Conservation (phyloP, 1,284 basidiomycete species). For the Phaffia rhodozyma region DNA sequence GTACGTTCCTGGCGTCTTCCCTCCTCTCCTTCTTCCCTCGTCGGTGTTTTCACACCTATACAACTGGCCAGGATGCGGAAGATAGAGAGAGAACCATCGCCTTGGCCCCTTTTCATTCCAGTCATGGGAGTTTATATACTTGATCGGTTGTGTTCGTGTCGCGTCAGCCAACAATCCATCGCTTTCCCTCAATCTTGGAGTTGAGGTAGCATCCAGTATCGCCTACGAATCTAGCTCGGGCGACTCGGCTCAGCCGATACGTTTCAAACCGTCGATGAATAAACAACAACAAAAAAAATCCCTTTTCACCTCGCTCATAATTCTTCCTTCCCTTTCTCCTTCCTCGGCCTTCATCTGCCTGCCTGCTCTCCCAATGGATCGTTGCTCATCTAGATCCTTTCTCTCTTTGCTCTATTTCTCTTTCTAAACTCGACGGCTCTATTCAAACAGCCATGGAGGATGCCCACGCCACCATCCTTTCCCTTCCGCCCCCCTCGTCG, state of each 20-base stretch:
- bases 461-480: slow-evolving; percentile 46
- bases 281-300: too few relatives aligned
- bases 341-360: slow-evolving; percentile 1
- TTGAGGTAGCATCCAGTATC: too few relatives aligned
- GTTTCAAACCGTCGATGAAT: too few relatives aligned
- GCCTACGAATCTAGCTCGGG: too few relatives aligned
- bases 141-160: slow-evolving; percentile 5
- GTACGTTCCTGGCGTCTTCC: slow-evolving; percentile 44
- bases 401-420: slow-evolving; percentile 19
- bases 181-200: too few relatives aligned
- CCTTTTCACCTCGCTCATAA: too few relatives aligned
- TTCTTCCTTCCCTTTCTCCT: not conserved
- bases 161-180: not conserved
- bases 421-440: slow-evolving; percentile 4
- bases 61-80: too few relatives aligned
- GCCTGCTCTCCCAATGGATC: not conserved
- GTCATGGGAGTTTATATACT: slow-evolving; percentile 1
- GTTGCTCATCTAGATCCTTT: not conserved
- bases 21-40: slow-evolving; percentile 6
- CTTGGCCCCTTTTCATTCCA: too few relatives aligned
- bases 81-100: not conserved
- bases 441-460: slow-evolving; percentile 81
- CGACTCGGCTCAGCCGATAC: too few relatives aligned
- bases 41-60: not conserved
- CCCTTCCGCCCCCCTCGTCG: not conserved